Evolutionary conservation across 2,329 filamentous ascomycete genomes (phyloP).

Genomic region (Davidsoniella neocaledoniae): DNA sequence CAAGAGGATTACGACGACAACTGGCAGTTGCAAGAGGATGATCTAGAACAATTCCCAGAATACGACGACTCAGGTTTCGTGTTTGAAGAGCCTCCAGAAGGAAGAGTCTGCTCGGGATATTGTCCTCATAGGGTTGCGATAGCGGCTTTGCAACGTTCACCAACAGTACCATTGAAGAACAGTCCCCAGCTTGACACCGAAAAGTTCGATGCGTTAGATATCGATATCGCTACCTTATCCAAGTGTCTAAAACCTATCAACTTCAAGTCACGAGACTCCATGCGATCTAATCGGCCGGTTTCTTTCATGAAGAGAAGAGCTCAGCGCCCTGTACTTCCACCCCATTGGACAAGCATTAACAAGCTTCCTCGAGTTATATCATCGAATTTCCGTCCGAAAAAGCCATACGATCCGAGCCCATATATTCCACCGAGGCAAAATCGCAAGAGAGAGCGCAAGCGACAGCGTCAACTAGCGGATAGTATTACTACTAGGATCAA

Average conservation of each 20-base stretch:
- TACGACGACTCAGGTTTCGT: constrained; percentile 10
- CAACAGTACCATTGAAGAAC: no score
- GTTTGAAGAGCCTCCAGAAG: neutral
- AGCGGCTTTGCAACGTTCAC: no score
- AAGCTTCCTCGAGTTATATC: neutral
- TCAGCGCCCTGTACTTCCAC: neutral
- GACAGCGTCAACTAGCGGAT: neutral
- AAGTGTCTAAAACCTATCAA: no score
- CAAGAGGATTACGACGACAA: no score
- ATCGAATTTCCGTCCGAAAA: constrained; percentile 3
- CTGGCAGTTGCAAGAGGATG: no score
- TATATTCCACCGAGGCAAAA: constrained; percentile 1
- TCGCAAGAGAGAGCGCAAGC: constrained; percentile 5
- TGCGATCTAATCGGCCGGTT: no score
- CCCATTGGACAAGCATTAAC: neutral
- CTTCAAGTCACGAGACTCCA: no score
- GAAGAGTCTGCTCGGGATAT: neutral
- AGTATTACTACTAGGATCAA: neutral
- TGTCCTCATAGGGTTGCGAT: no score
- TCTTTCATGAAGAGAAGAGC: no score
- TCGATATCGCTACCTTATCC: no score
- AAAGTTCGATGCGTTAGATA: no score
- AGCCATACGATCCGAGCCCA: constrained; percentile 5
- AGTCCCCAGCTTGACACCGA: no score
- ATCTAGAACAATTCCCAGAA: constrained; percentile 6